A percentile compares a stretch with the other conserved stretches of the same genome.
Evolutionary conservation across 2,329 filamentous ascomycete species (phyloP).

Genomic region (Calonectria fujianensis): DNA sequence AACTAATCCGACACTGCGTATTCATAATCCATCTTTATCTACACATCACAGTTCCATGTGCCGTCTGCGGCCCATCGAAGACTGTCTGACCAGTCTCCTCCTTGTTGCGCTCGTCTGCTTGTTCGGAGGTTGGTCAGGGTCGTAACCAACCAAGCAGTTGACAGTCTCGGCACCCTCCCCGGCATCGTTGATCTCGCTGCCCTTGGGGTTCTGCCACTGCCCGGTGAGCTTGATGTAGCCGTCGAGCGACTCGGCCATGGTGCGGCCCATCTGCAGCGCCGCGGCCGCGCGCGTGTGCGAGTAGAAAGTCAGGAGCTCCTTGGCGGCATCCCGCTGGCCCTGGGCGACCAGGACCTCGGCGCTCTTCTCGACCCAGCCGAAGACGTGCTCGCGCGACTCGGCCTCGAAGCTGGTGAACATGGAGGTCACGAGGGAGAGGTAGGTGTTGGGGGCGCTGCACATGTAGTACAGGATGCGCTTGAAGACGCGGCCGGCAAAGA

Average conservation of each 20-base stretch:
- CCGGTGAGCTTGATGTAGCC: constrained; percentile 50
- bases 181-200: constrained; percentile 50
- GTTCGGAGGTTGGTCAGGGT: constrained; percentile 47
- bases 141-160: constrained; percentile 50
- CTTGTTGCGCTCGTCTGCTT: constrained; percentile 11
- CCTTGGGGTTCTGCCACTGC: constrained; percentile 46
- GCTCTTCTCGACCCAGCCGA: constrained; percentile 49
- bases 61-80: neutral
- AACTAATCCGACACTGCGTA: neutral
- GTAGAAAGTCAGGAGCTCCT: constrained; percentile 48
- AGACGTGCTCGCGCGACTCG: constrained; percentile 43
- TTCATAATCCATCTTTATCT: neutral
- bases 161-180: constrained; percentile 51
- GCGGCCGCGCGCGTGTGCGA: constrained; percentile 48
- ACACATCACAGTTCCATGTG: constrained; percentile 16
- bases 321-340: constrained; percentile 43
- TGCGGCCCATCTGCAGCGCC: constrained; percentile 46
- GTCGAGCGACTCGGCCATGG: constrained; percentile 47
- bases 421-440: constrained; percentile 45
- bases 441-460: constrained; percentile 48
- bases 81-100: neutral
- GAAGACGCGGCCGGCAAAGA: constrained; percentile 50
- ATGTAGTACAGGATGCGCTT: constrained; percentile 51
- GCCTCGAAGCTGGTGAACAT: constrained; percentile 44
- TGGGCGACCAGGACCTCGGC: constrained; percentile 44